Base-by-base conservation (phyloP, 257 asterid species). In the Przewalskia tangutica region DNA sequence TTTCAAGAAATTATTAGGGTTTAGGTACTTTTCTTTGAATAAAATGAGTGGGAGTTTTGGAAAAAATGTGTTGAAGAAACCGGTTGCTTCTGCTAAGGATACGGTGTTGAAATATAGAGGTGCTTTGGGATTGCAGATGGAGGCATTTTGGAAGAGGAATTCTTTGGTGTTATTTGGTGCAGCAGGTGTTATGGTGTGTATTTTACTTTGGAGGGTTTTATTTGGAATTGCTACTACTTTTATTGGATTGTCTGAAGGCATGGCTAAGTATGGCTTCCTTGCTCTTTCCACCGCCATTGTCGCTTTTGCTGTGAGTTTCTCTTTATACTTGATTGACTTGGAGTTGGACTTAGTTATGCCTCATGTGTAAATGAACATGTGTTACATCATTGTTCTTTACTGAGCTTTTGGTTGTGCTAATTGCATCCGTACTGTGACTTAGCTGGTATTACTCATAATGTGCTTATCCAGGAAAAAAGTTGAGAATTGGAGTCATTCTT, bases 231-330 rank as follows among this genome's bases (percentile, higher is more conserved):
- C 98, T 10, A 89, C 76, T 81, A 85, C 92, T 20, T 92, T 95
- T 84, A 80, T 95, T 77, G 93, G 98, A 34, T 85, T 95, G 71
- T 95, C 99, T 5, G 95, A 95, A 88, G 98, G 99, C 80, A 92
- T 95, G 98, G 98, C 99, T 18, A 90, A 95, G 90, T 95, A 92
- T 88, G 99, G 97, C 38, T 95, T 95, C 60, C 93, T 95, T 77
- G 99, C 98, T 84, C 94, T 95, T 84, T 95, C 99, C 6, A 81
- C 95, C 3, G 93, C 99, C 84, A 86, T 95, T 13, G 99, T 95
- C 77, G 90, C 97, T 1, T 93, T 95, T 84, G 88, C 95, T 80
- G 99, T 93, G 95, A 95, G 99, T 82, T 51, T 44, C 27, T 10
- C 27, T 40, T 67, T 40, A 16, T 27, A 27, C 1, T 27, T 27